These are phyloP conservation scores for Rhizopogon salebrosus DNA, from an alignment of 768 basidiomycete species.

Conservation along the genomic window DNA sequence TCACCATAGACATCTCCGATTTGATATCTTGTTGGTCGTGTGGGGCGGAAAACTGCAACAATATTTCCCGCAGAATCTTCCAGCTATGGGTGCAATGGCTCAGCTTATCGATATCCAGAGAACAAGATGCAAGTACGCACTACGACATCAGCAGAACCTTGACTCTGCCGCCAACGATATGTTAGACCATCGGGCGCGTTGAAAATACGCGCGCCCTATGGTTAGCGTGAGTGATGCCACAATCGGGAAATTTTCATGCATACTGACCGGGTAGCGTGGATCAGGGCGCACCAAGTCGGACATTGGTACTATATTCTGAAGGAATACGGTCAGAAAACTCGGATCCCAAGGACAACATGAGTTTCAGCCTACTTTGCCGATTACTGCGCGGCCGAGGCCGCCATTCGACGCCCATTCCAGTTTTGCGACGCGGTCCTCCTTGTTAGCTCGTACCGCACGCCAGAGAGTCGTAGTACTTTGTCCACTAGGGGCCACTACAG, in stretches of 20 bases:
- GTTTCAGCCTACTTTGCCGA: conserved; percentile 62
- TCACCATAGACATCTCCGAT: conserved; percentile 86
- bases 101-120: not conserved
- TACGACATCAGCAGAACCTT: conserved; percentile 51
- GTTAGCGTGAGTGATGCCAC: conserved; percentile 9
- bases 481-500: conserved; percentile 55
- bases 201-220: conserved; percentile 62
- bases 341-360: conserved; percentile 9
- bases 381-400: conserved; percentile 77
- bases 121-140: conserved; percentile 34
- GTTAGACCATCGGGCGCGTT: conserved; percentile 77
- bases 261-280: conserved; percentile 52
- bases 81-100: conserved; percentile 40
- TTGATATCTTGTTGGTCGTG: conserved; percentile 73
- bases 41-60: conserved; percentile 78
- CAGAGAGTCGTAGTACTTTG: conserved; percentile 73
- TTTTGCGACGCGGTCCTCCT: conserved; percentile 84
- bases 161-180: conserved; percentile 77
- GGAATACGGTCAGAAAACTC: conserved; percentile 22
- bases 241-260: conserved; percentile 5
- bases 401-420: conserved; percentile 84
- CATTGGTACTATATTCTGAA: conserved; percentile 75
- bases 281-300: conserved; percentile 74
- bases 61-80: conserved; percentile 64
- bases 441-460: conserved; percentile 77